A percentile compares a stretch with the other conserved stretches of the same genome.
These are phyloP conservation scores for Pseudogymnoascus sp. DNA, from an alignment of 2,329 filamentous ascomycete genomes.

Conservation along the genomic window DNA sequence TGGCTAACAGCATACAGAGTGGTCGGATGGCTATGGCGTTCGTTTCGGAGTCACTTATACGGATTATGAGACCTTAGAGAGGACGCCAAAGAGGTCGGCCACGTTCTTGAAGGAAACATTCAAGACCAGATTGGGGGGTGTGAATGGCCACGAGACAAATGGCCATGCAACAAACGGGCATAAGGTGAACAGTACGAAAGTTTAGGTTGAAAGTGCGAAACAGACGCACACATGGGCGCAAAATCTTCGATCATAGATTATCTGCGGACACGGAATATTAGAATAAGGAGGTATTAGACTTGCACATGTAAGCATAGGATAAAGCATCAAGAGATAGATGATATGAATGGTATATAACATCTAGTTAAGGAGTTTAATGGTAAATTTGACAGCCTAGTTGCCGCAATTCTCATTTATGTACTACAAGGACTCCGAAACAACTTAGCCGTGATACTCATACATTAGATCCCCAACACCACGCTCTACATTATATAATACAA, in stretches of 20 bases:
- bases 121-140: neutral
- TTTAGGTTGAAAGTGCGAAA: neutral
- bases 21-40: constrained; percentile 25
- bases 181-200: neutral
- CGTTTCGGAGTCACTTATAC: constrained; percentile 27
- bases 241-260: neutral
- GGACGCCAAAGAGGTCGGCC: constrained; percentile 26
- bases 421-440: neutral
- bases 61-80: constrained; percentile 23
- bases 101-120: constrained; percentile 18
- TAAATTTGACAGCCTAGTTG: neutral
- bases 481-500: neutral
- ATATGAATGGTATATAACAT: neutral
- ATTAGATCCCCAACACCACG: neutral
- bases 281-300: neutral
- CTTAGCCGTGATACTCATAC: neutral
- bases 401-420: neutral
- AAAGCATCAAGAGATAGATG: neutral
- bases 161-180: neutral
- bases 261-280: neutral
- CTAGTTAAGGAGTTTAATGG: neutral
- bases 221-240: neutral
- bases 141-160: neutral
- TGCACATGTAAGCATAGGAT: neutral
- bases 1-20: constrained; percentile 17